Percentiles rank a stretch among this genome's conserved stretches.
Conservation (phyloP, 108 stramenopile species). For the Stephanodiscus triporus region DNA sequence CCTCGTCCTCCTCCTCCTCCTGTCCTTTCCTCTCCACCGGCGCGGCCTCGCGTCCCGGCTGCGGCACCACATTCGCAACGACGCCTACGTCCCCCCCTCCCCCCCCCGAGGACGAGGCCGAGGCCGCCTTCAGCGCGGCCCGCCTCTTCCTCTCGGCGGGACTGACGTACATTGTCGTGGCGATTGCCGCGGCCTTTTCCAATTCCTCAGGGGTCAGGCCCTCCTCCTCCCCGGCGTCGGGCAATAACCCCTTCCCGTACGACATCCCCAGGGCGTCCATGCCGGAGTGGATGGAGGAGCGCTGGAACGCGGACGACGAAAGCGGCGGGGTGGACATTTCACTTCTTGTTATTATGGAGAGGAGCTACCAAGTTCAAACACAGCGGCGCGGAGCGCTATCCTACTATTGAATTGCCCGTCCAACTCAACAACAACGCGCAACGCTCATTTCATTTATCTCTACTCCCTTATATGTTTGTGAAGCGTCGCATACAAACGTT, state of each 20-base stretch:
- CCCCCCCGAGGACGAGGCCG: no score
- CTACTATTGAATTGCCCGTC: no score
- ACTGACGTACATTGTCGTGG: slow-evolving; percentile 14
- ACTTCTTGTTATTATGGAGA: neutral
- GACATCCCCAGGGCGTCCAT: slow-evolving; percentile 17
- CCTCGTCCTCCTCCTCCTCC: neutral
- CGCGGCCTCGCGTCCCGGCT: no score
- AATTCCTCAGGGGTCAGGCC: neutral
- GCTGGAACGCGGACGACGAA: neutral
- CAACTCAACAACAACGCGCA: no score
- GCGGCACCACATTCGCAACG: slow-evolving; percentile 9
- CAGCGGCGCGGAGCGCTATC: no score
- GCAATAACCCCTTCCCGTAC: neutral
- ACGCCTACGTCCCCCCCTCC: neutral
- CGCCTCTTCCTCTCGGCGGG: slow-evolving; percentile 31
- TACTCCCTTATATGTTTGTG: no score
- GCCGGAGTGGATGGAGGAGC: slow-evolving; percentile 7
- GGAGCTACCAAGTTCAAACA: no score
- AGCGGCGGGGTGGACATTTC: neutral
- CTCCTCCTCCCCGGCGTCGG: neutral
- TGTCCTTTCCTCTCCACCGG: neutral
- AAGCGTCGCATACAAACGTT: no score
- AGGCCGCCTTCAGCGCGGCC: slow-evolving; percentile 10
- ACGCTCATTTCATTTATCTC: no score
- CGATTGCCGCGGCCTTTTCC: neutral